Evolutionary conservation across 202 grass and related monocot genomes (phyloP).

Genomic region (Dendrocalamus latiflorus): DNA sequence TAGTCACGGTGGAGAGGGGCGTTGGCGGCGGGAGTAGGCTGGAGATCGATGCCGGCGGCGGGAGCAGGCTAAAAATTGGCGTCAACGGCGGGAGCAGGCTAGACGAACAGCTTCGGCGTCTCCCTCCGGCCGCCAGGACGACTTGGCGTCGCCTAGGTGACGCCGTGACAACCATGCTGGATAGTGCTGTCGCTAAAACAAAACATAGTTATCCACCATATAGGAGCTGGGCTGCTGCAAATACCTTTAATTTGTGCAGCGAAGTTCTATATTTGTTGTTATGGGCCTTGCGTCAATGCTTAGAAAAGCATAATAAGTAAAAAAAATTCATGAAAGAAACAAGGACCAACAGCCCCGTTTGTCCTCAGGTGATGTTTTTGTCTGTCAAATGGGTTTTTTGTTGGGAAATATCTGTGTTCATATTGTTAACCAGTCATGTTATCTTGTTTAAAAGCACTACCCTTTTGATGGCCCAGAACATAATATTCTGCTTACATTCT

Average conservation of each 20-base stretch:
- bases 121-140: too few relatives aligned
- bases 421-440: not conserved
- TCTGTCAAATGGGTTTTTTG: not conserved
- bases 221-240: not conserved
- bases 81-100: too few relatives aligned
- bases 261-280: not conserved
- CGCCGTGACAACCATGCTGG: too few relatives aligned
- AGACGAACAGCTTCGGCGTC: too few relatives aligned
- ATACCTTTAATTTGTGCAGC: not conserved
- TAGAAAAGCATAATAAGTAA: not conserved
- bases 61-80: too few relatives aligned
- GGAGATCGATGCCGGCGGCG: too few relatives aligned
- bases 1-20: too few relatives aligned
- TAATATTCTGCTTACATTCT: conserved; percentile 14
- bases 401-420: not conserved
- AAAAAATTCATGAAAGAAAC: not conserved
- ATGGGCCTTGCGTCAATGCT: not conserved
- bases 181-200: not conserved
- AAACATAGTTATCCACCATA: not conserved
- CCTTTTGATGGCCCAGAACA: not conserved
- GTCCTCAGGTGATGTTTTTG: not conserved
- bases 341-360: not conserved
- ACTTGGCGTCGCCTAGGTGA: too few relatives aligned
- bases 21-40: too few relatives aligned
- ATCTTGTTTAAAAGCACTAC: not conserved